Evolutionary conservation across 2,329 filamentous ascomycete genomes (phyloP).

Genomic region (Ophiocordyceps camponoti-floridani): DNA sequence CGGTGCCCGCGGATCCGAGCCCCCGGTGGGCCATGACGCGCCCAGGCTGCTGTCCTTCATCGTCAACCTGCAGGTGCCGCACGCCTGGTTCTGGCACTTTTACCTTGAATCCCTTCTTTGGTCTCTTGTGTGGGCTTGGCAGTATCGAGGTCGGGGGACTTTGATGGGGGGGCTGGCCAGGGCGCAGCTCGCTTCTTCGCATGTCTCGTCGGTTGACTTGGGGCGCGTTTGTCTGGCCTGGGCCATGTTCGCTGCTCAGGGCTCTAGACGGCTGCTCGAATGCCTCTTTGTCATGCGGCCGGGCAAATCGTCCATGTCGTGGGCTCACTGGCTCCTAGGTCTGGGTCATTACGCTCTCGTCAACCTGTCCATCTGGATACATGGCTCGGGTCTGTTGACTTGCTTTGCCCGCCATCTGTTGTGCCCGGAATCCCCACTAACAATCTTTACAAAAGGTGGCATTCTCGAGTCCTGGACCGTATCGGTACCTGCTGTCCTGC

Average conservation of each 20-base stretch:
- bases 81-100: constrained; percentile 80
- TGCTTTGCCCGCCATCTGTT: too few species aligned
- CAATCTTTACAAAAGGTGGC: too few species aligned
- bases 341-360: constrained; percentile 59
- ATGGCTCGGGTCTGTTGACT: constrained; percentile 48
- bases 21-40: background rate
- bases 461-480: constrained; percentile 16
- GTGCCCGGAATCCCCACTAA: too few species aligned
- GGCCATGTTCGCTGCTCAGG: constrained; percentile 60
- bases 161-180: constrained; percentile 29
- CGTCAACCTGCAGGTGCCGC: constrained; percentile 44
- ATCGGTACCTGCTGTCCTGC: constrained; percentile 3
- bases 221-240: constrained; percentile 49
- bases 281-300: constrained; percentile 45
- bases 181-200: constrained; percentile 9
- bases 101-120: constrained; percentile 55
- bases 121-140: constrained; percentile 57
- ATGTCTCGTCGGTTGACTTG: constrained; percentile 27
- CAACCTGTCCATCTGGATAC: constrained; percentile 66
- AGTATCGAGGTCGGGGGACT: constrained; percentile 37
- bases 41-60: constrained; percentile 9
- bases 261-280: constrained; percentile 58
- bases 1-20: constrained; percentile 21
- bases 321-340: constrained; percentile 68
- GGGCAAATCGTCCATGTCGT: constrained; percentile 58